Base-by-base conservation (phyloP, 2,329 filamentous ascomycete species). In the Clonostachys solani region DNA sequence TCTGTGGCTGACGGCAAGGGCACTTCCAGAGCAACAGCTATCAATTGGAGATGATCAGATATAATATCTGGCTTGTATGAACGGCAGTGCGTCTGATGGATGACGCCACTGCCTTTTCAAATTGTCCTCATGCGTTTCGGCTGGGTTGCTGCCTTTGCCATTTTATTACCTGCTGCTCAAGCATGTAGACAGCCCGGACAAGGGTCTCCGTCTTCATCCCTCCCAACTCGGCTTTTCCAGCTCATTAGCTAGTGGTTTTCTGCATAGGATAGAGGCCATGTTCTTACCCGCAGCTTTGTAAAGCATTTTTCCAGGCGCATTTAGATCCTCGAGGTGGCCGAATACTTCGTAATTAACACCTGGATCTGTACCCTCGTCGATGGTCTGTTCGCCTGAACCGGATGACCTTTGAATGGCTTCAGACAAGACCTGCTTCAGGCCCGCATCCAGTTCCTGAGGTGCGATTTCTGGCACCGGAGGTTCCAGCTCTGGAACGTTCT, bases 161-260 rank as follows among this genome's bases (percentile, higher is more conserved):
- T 17, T 48, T 46, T 2, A 62, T 47, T n/a, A 71, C 59, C 10
- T 56, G 56, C 16, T 60, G 59, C 46, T 71, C 68, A 33, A 69
- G 50, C 60, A 63, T 67, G 50, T 69, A 68, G 8, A 71, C 62
- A 23, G 66, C 65, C 23, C 60, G 56, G 4, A 67, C 57, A 15
- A 63, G 52, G 33, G 62, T 60, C 6, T 63, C 57, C 5, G 68
- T 52, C 5, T 66, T 58, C 9, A 68, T 48, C 5, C 66, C 68
- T 29, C 23, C 23, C 9, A 29, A 29, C 8, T 29, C 23, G 23
- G 23, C 23, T 29, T 29, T 29, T 29, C 23, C 8, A 29, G 23
- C 23, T 29, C 23, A 10, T 29, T 29, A 29, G 23, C 9, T 3
- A 29, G 23, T 29, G 23, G 9, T 29, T 10, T 29, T 29, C 8